Evolutionary conservation across 805 yeast genomes (phyloP), one percentile per base, ranked within the genome.

Genomic region (Yarrowia deformans): DNA sequence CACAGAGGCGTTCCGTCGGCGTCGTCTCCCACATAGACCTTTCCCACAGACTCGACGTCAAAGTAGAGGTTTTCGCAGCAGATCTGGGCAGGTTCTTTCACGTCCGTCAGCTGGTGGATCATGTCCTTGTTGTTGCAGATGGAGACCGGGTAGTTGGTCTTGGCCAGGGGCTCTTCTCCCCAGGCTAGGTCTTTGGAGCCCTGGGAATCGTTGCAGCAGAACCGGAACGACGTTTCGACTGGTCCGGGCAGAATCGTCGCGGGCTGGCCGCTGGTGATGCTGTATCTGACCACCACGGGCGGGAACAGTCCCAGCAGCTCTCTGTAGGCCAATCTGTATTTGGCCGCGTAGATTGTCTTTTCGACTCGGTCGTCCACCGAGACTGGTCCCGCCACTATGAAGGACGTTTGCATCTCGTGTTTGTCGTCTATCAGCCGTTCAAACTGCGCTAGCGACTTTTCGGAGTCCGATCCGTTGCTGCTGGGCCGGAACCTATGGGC

Each of bases 61-160:
- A 60, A 60, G 19, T 18, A 60, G 23, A 60, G 52, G 32, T 45
- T 45, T 13, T 60, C 66, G 23, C 66, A 60, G 52, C 66, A 45
- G 29, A 60, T 34, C 14, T 60, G 66, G 18, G 29, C 3, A 10
- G 64, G 50, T 3, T 32, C 10, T 10, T 23, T 12, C 10, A 45
- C 14, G 1, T 13, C 19, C 4, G 1, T 0, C 10, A 60, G 34
- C 3, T 60, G 13, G 6, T 60, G 66, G 18, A 60, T 13, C 40
- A 60, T n/a, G 12, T 43, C 42, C 16, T 60, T 60, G 50, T 60
- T 60, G 50, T 43, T 43, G 52, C 66, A 60, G 52, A 60, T 60
- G 7, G 66, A 60, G 8, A 45, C 66, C 2, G 66, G 66, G 37
- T 45, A 60, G 48, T 55, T 55, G 16, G 35, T 35, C 8, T 49